These are phyloP conservation scores for Chytriomyces sp. DNA, from an alignment of 192 early-diverging fungal species.

Conservation along the genomic window DNA sequence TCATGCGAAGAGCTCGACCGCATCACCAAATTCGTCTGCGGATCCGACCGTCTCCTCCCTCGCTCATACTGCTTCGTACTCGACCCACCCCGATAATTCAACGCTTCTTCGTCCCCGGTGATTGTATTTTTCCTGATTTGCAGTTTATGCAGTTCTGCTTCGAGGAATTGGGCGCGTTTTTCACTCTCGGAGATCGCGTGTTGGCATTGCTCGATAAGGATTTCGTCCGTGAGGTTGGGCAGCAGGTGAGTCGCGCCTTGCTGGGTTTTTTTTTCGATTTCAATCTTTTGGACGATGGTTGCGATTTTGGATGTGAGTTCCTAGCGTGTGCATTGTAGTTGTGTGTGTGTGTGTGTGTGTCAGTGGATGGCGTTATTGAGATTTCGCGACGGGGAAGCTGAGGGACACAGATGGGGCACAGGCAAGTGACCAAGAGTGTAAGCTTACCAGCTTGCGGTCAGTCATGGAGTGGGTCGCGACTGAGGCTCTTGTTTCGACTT, in stretches of 20 bases:
- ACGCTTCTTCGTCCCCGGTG: conserved; percentile 21
- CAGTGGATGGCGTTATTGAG: not conserved
- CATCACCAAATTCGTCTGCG: not conserved
- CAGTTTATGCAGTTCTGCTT: conserved; percentile 44
- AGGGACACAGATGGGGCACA: no score
- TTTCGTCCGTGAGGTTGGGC: conserved; percentile 71
- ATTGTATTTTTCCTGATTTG: conserved; percentile 26
- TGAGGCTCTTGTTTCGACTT: no score
- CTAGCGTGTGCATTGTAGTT: no score
- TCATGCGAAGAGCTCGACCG: no score
- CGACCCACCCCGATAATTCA: not conserved
- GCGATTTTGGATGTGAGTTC: conserved; percentile 7
- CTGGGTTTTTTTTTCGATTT: conserved; percentile 74
- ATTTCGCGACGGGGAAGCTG: no score
- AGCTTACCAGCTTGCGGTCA: no score
- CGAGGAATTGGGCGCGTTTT: conserved; percentile 48
- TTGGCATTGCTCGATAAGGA: conserved; percentile 78
- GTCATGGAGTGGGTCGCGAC: no score
- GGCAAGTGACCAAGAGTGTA: no score
- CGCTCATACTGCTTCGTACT: not conserved
- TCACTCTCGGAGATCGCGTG: conserved; percentile 46
- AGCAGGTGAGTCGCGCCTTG: conserved; percentile 75
- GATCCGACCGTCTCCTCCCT: conserved; percentile 25
- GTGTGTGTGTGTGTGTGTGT: no score
- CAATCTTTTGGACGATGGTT: conserved; percentile 58